Percentiles rank a stretch among this genome's conserved stretches.
Evolutionary conservation across 2,329 filamentous ascomycete species (phyloP).

Genomic region (Neurospora crassa): DNA sequence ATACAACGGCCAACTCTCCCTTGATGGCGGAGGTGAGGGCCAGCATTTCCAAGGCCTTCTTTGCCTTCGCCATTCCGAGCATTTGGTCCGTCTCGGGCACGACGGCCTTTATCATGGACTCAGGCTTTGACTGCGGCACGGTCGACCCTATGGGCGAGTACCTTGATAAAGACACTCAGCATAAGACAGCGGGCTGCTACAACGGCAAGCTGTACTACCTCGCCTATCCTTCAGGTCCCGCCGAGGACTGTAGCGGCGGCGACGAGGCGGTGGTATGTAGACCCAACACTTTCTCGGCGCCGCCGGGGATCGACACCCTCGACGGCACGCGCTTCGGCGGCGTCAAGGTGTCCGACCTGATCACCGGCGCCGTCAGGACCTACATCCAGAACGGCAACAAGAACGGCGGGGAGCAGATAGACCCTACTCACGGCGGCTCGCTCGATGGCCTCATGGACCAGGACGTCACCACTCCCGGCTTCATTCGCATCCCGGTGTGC

Average conservation of each 20-base stretch:
- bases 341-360: constrained; percentile 19
- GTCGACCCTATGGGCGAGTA: constrained; percentile 16
- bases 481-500: constrained; percentile 29
- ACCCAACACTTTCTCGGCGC: constrained; percentile 19
- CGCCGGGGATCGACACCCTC: constrained; percentile 21
- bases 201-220: constrained; percentile 24
- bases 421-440: constrained; percentile 18
- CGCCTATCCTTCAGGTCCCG: constrained; percentile 10
- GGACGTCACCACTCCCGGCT: constrained; percentile 26
- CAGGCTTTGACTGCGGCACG: constrained; percentile 20
- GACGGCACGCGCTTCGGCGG: constrained; percentile 16
- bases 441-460: constrained; percentile 16
- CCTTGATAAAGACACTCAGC: constrained; percentile 14
- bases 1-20: background rate
- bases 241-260: no score
- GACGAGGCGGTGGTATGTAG: constrained; percentile 11
- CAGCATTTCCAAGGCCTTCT: constrained; percentile 20
- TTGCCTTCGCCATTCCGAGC: constrained; percentile 23
- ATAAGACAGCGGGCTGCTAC: constrained; percentile 20
- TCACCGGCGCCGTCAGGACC: constrained; percentile 20
- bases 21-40: constrained; percentile 3
- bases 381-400: constrained; percentile 22
- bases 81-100: constrained; percentile 21
- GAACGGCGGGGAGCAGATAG: constrained; percentile 20
- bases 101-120: constrained; percentile 25